Base-by-base conservation (phyloP, 192 early-diverging fungal genomes). In the Coemansia sp. region DNA sequence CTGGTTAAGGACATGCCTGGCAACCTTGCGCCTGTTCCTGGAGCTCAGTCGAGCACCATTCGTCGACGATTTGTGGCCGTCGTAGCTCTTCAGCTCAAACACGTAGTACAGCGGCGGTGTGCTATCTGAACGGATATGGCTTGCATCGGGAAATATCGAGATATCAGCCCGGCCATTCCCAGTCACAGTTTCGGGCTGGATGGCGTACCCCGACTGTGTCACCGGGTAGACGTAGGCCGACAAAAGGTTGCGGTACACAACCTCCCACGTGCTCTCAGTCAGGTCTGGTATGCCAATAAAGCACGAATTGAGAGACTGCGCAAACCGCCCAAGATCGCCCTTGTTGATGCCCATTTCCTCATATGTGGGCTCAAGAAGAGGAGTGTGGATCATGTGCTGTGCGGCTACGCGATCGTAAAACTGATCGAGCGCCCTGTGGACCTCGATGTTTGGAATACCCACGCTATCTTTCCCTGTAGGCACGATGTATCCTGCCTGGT, bases 91-190 rank as follows among this genome's bases (percentile, higher is more conserved):
- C 34, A 31, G 55, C 34, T 57, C 55, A 9, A 57, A 25, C 5
- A 57, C 22, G 19, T 57, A 31, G 38, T 57, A 31, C 25, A 6
- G 22, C 27, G 10, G 6, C 20, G n/a, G 22, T 13, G 20, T 47
- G 20, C 5, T 23, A 22, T 23, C 44, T 6, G 20, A 20, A 22
- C 44, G 44, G 14, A 8, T 2, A n/a, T 37, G 13, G 33, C 17
- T 9, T 9, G 15, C 34, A 15, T 19, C 22, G 3, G 55, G 55
- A 23, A 38, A 40, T 20, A 57, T 15, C 13, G 14, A 8, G 9
- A 38, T 57, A 38, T 57, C 55, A 31, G 55, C 55, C 19, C 33
- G 33, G 23, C 55, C 55, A 10, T 40, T 57, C 22, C 36, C 55
- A 7, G 20, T 57, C 20, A 20, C 22, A 22, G 55, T 36, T 22